phyloP scores from a whole-genome alignment of 768 basidiomycete genomes.

The Gyrodon lividus region DNA sequence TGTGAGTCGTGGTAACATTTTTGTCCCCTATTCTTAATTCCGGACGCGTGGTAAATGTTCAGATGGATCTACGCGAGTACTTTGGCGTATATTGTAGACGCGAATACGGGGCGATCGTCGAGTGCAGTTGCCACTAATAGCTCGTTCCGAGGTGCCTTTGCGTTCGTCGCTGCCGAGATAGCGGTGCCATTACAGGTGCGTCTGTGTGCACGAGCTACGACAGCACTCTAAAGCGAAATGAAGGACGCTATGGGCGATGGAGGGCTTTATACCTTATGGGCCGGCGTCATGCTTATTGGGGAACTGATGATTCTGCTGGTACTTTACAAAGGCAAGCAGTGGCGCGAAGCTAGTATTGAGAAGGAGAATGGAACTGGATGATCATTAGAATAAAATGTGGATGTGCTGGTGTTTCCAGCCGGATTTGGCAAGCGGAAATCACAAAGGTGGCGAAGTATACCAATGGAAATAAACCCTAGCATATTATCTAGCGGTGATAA shows the following conservation, averaged over 20 bases:
- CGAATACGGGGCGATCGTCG: constrained; percentile 79
- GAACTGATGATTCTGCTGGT: constrained; percentile 60
- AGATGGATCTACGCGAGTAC: constrained; percentile 68
- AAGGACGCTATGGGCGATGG: constrained; percentile 78
- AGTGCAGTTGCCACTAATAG: constrained; percentile 77
- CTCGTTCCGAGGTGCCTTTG: constrained; percentile 65
- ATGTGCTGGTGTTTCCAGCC: too few relatives aligned
- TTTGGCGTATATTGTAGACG: constrained; percentile 85
- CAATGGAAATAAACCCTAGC: too few relatives aligned
- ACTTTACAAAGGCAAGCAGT: constrained; percentile 55
- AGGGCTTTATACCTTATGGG: constrained; percentile 72
- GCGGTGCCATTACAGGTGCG: constrained; percentile 66
- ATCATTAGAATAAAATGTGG: too few relatives aligned
- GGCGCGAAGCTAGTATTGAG: constrained; percentile 54
- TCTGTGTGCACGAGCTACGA: neutral
- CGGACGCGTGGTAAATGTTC: neutral
- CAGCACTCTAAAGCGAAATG: neutral
- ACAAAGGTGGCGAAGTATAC: too few relatives aligned
- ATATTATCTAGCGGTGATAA: too few relatives aligned
- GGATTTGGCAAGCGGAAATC: too few relatives aligned
- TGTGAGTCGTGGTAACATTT: constrained; percentile 44
- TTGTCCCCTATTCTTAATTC: neutral
- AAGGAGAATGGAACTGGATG: too few relatives aligned
- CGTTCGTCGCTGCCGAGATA: constrained; percentile 69
- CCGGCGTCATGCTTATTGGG: constrained; percentile 52